Evolutionary conservation across 345 rosid genomes (phyloP), one percentile per base, ranked within the genome.

Genomic region (Camelina neglecta): DNA sequence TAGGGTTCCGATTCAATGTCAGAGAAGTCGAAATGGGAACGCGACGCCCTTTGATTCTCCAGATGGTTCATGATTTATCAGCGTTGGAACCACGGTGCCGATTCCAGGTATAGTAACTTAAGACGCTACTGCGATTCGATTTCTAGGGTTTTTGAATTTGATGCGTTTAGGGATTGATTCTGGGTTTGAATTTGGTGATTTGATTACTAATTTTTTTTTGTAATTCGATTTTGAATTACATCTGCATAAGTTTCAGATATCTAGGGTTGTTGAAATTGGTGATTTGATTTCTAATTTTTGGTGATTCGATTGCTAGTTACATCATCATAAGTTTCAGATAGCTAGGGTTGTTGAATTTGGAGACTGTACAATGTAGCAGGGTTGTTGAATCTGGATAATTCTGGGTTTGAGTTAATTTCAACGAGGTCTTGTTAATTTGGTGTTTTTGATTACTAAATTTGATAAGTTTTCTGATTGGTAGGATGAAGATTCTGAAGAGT

Each of bases 1-100:
- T 95, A 18, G 97, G 98, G 6, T 95, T 95, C 61, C 93, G 98
- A 15, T 95, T 95, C 69, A 95, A 95, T 76, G 94, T 95, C 29
- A 91, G 98, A 5, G 99, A 95, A 61, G 99, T 95, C 10, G 98
- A 95, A 75, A 95, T 95, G 98, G 99, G 98, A 4, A 95, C 98
- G 23, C 96, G 98, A 15, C 80, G 97, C 1, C 99, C 99, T 1
- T 87, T 95, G 71, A 89, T 95, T 69, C 88, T 95, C 33, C 99
- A 95, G 71, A 95, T 95, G 99, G 92, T 95, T 49, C 97, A 93
- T 33, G 99, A 95, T 62, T 80, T 88, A 29, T 61, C 99, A 8
- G 97, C 96, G 6, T 84, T 84, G 13, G 97, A 92, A 33, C 99
- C 96, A 16, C 90, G 96, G 7, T 95, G 99, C 68, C 86, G 92